phyloP scores from a whole-genome alignment of 306 rosid genomes.

The Acacia melanoxylon region DNA sequence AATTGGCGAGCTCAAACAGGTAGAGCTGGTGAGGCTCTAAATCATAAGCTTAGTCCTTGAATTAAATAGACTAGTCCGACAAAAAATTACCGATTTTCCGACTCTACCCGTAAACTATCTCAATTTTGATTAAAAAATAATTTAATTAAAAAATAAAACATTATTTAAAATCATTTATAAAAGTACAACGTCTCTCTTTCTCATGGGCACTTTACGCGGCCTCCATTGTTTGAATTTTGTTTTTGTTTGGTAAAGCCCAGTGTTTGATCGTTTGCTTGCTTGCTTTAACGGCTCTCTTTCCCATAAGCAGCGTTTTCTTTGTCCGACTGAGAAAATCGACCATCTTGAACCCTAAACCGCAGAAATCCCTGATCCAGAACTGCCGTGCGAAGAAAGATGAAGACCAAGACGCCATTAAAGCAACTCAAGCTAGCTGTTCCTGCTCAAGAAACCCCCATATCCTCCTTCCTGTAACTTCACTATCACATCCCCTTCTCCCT shows the following conservation, averaged over 20 bases:
- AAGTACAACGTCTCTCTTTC: no score
- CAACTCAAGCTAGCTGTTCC: slow-evolving; percentile 91
- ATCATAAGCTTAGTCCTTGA: no score
- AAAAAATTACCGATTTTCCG: no score
- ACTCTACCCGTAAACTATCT: no score
- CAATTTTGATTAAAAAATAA: no score
- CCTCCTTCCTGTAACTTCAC: slow-evolving; percentile 69
- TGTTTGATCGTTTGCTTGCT: slow-evolving; percentile 33
- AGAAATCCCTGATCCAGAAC: not conserved
- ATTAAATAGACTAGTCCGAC: no score
- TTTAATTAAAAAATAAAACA: no score
- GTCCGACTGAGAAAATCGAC: not conserved
- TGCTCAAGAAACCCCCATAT: slow-evolving; percentile 74
- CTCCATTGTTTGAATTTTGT: slow-evolving; percentile 41
- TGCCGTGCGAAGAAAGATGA: slow-evolving; percentile 42
- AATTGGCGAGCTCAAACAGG: fast-evolving
- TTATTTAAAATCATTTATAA: no score
- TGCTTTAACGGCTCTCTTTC: slow-evolving; percentile 25
- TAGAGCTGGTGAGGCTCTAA: no score
- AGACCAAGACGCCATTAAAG: slow-evolving; percentile 83
- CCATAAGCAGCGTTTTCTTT: not conserved
- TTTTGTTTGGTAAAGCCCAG: not conserved
- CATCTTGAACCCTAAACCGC: slow-evolving; percentile 10
- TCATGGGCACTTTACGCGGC: slow-evolving; percentile 35
- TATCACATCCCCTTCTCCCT: not conserved